These are phyloP conservation scores for Cylindrotheca closterium DNA, from an alignment of 108 stramenopile species.

Conservation along the genomic window DNA sequence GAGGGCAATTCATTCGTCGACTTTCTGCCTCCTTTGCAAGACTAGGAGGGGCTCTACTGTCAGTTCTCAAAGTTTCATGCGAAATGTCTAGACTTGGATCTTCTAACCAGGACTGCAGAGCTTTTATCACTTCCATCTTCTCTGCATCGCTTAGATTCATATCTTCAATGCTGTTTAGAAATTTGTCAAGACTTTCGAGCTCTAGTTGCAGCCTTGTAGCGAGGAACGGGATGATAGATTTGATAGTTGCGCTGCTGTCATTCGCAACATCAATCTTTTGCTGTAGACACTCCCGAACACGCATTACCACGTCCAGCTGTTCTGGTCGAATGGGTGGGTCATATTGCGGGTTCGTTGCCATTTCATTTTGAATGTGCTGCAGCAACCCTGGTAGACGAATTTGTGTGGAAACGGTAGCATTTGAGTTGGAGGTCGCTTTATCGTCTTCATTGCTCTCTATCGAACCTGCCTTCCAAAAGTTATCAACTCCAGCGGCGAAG, in stretches of 20 bases:
- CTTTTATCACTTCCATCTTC: background rate
- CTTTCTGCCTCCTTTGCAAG: too few relatives aligned
- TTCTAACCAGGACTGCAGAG: background rate
- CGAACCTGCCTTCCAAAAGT: slow-evolving; percentile 1
- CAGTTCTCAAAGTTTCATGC: too few relatives aligned
- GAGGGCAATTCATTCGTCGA: too few relatives aligned
- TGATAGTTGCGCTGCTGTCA: background rate
- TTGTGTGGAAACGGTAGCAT: too few relatives aligned
- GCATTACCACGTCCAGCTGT: background rate
- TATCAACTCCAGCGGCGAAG: background rate
- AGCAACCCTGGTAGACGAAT: background rate
- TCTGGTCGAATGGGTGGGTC: slow-evolving; percentile 1
- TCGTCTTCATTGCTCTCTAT: too few relatives aligned
- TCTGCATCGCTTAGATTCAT: background rate
- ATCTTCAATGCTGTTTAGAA: background rate
- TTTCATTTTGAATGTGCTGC: background rate
- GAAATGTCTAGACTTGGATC: too few relatives aligned
- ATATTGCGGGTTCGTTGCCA: slow-evolving; percentile 5
- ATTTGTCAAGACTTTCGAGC: too few relatives aligned
- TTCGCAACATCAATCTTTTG: background rate
- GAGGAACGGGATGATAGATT: too few relatives aligned
- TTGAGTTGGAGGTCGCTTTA: too few relatives aligned
- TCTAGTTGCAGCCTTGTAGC: too few relatives aligned
- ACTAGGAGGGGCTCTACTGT: too few relatives aligned
- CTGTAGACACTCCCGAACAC: background rate